Evolutionary conservation across 768 basidiomycete genomes (phyloP), one percentile per base, ranked within the genome.

Genomic region (Baorangia bicolor): DNA sequence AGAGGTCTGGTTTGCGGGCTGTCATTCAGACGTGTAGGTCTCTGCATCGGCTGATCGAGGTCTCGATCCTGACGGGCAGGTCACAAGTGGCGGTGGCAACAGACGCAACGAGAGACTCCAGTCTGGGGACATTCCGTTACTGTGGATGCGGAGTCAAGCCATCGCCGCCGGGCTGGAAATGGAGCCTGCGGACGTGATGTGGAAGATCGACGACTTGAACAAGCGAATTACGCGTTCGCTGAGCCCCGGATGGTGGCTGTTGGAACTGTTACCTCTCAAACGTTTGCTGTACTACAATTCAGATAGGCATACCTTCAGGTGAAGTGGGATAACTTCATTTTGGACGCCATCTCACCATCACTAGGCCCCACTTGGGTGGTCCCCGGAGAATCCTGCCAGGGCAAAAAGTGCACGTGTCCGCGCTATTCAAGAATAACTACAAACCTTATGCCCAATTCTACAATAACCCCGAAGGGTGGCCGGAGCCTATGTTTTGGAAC

Each of bases 1-100:
- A 55, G 77, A 77, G 44, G 74, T 77, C 23, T 78, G 77, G 77
- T 77, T 78, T 58, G 64, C 74, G 1, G 77, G 76, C 4, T 55
- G 55, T 49, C 75, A 77, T 57, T 71, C 73, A 0, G 76, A 77
- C 47, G 63, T 76, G 76, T 76, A 58, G 16, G 74, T 68, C 18
- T 9, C 0, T 25, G n/a, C 4, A n/a, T 40, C 5, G 12, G 3
- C 5, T 21, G 4, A 31, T 33, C 7, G 9, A 11, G 14, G 18
- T 40, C 35, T 13, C 2, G 30, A 33, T 43, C 20, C 50, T 59
- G 39, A 70, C 45, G 12, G 35, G 6, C 9, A 7, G 18, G 23
- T 43, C 39, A 27, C 21, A 41, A 71, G 66, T 1, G 69, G 69
- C 2, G 69, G 68, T 16, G 69, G 69, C 21, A 64, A 70, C n/a